Evolutionary conservation across 2,329 filamentous ascomycete genomes (phyloP), one percentile per base, ranked within the genome.

Genomic region (Arachnomyces sp.): DNA sequence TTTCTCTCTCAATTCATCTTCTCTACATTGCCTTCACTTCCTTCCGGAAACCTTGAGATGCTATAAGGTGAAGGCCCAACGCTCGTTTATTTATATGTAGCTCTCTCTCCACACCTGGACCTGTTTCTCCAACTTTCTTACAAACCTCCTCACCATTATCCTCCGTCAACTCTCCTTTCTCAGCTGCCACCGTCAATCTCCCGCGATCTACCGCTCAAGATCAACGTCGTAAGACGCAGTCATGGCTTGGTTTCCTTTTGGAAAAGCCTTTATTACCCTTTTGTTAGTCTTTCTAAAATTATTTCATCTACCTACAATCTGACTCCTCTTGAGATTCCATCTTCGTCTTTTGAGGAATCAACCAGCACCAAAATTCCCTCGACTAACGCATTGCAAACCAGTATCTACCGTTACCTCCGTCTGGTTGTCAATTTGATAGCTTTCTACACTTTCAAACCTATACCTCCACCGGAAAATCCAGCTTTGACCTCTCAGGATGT

Each of bases 381-480:
- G 36, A 31, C 46, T 42, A 18, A 40, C 16, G 44, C 30, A 41
- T 38, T 51, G 16, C 46, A 39, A 32, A 52, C 39, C 57, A 94
- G 89, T 79, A 57, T 90, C 45, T 87, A 93, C 72, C 84, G 90
- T 52, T 95, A 95, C 67, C 56, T 87, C 45, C 84, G 90, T 49
- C 75, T 94, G 51, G 71, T 94, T 53, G 81, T 94, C 52, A 92
- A 95, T 60, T 79, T 86, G 54, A 69, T 85, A 53, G 87, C 85
- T 53, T 89, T 93, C 61, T 92, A 86, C 84, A 73, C 72, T 8
- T 95, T 94, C 69, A 84, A 80, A 63, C 88, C 89, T 17, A 85
- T 88, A 46, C 84, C 84, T 31, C 83, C 90, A 40, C 84, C 87
- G 31, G 77, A 79, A 43, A 84, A 87, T 47, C 87, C 90, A n/a